Evolutionary conservation across 148 eudicot species (phyloP).

Genomic region (Chenopodium suecicum): DNA sequence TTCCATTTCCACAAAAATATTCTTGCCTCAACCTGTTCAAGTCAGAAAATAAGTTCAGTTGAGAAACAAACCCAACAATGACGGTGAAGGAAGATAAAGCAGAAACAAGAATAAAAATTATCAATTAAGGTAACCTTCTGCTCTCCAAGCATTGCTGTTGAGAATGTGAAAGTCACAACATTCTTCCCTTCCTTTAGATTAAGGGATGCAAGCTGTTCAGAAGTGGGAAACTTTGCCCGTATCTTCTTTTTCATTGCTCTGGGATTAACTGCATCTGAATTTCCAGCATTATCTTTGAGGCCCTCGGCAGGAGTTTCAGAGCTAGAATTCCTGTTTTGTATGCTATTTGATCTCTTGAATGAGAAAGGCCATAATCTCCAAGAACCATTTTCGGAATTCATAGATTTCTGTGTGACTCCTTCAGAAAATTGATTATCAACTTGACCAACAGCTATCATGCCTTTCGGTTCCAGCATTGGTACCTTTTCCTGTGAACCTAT

Average conservation of each 20-base stretch:
- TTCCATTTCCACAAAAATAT: constrained; percentile 96
- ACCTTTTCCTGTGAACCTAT: constrained; percentile 32
- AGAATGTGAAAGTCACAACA: constrained; percentile 65
- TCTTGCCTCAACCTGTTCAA: constrained; percentile 78
- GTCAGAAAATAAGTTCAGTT: constrained; percentile 3
- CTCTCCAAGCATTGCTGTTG: constrained; percentile 72
- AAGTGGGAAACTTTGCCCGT: constrained; percentile 60
- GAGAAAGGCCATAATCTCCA: constrained; percentile 75
- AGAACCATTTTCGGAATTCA: constrained; percentile 44
- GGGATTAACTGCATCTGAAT: constrained; percentile 26
- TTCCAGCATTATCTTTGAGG: constrained; percentile 19
- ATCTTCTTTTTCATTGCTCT: constrained; percentile 44
- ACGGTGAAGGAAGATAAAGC: constrained; percentile 3
- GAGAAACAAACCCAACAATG: background rate
- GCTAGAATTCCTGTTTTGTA: constrained; percentile 30
- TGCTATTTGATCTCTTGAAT: constrained; percentile 51
- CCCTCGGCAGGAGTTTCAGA: constrained; percentile 27
- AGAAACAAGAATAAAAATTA: background rate
- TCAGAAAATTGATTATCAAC: constrained; percentile 35
- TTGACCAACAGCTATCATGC: constrained; percentile 41
- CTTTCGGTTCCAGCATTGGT: constrained; percentile 38
- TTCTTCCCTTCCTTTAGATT: constrained; percentile 83
- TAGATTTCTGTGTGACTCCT: constrained; percentile 34
- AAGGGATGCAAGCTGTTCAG: constrained; percentile 82
- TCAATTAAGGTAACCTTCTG: constrained; percentile 56